These are phyloP conservation scores for Taxawa tesnikishii DNA, from an alignment of 2,329 filamentous ascomycete species.

Conservation along the genomic window DNA sequence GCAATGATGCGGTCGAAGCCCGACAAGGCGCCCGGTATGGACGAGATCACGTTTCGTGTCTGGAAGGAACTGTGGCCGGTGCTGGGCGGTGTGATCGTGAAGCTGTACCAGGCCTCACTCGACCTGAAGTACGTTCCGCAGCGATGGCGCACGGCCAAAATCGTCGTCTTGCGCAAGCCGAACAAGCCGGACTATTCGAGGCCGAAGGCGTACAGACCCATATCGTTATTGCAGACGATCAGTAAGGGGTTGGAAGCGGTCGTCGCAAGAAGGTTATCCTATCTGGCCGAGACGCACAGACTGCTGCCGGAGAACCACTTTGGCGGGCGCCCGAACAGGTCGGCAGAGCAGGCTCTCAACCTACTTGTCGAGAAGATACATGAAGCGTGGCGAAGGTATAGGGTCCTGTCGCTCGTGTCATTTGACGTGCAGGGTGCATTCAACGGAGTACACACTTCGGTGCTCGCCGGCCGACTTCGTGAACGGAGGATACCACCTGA, in stretches of 20 bases:
- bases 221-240: conserved; percentile 16
- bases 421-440: conserved; percentile 32
- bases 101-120: conserved; percentile 13
- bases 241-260: conserved; percentile 18
- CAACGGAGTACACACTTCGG: conserved; percentile 20
- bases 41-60: conserved; percentile 8
- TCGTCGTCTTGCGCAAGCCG: conserved; percentile 15
- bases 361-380: conserved; percentile 19
- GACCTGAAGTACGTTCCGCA: conserved; percentile 10
- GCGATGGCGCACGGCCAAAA: conserved; percentile 13
- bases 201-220: conserved; percentile 16
- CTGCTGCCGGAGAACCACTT: conserved; percentile 25
- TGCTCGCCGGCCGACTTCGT: conserved; percentile 1
- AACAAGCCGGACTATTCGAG: conserved; percentile 16
- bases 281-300: conserved; percentile 10
- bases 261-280: conserved; percentile 11
- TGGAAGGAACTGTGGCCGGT: conserved; percentile 6
- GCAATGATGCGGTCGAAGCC: conserved; percentile 4
- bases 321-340: conserved; percentile 22
- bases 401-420: conserved; percentile 22
- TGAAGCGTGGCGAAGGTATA: conserved; percentile 15
- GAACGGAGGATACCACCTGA: conserved; percentile 12
- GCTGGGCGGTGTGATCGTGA: neutral
- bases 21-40: conserved; percentile 5
- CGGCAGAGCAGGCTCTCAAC: conserved; percentile 21